A percentile compares a stretch with the other conserved stretches of the same genome.
These are phyloP conservation scores for Neophaeococcomyces aloes DNA, from an alignment of 2,329 filamentous ascomycete genomes.

Conservation along the genomic window DNA sequence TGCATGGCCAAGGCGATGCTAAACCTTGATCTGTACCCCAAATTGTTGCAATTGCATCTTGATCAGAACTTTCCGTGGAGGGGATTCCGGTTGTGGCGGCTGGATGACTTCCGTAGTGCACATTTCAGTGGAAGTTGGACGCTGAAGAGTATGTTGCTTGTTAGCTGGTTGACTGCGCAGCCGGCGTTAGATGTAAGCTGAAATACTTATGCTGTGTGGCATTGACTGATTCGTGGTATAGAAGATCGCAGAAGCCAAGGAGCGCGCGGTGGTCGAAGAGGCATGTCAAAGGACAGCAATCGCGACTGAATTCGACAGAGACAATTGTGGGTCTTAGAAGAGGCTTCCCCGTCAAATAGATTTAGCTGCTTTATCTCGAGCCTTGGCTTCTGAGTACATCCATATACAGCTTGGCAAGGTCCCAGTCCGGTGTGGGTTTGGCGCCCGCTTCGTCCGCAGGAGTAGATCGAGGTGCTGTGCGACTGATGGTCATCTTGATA, in stretches of 20 bases:
- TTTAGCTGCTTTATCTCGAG: no score
- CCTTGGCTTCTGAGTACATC: slow-evolving; percentile 13
- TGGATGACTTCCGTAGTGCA: slow-evolving; percentile 8
- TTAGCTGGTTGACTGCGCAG: slow-evolving; percentile 18
- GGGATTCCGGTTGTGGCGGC: slow-evolving; percentile 15
- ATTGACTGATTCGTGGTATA: not conserved
- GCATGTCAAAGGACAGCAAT: not conserved
- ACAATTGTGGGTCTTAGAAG: no score
- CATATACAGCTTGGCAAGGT: slow-evolving; percentile 17
- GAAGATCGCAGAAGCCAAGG: slow-evolving; percentile 3
- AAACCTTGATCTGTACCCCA: slow-evolving; percentile 15
- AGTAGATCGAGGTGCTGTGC: slow-evolving; percentile 3
- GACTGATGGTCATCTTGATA: slow-evolving; percentile 10
- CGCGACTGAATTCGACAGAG: no score
- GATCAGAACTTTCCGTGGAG: slow-evolving; percentile 18
- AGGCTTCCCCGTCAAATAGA: no score
- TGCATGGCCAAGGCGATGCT: slow-evolving; percentile 15
- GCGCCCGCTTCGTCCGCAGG: slow-evolving; percentile 1
- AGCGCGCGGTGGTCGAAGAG: slow-evolving; percentile 2
- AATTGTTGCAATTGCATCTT: slow-evolving; percentile 17
- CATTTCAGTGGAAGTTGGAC: slow-evolving; percentile 14
- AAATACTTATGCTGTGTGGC: not conserved
- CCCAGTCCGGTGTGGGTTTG: slow-evolving; percentile 7
- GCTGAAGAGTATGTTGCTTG: slow-evolving; percentile 17
- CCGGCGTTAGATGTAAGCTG: slow-evolving; percentile 15